A percentile compares a stretch with the other conserved stretches of the same genome.
Conservation (phyloP, 345 rosid species). For the Eucalyptus marginata region DNA sequence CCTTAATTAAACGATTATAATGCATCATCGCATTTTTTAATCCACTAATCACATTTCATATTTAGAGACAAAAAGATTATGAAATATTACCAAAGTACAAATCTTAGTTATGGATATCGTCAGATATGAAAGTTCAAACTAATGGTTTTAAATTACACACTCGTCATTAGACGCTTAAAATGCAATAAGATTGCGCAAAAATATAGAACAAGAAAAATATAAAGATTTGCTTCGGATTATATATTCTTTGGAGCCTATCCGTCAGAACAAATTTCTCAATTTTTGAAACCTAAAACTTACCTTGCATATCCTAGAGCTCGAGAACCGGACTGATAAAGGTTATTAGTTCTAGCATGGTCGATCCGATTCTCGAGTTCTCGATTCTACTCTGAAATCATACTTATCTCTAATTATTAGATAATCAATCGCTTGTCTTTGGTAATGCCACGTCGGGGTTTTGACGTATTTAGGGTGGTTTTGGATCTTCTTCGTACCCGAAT, state of each 20-base stretch:
- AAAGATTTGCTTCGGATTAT: fast-evolving
- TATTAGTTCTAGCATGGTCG: no score
- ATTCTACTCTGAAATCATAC: fast-evolving
- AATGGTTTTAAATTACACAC: no score
- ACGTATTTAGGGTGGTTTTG: background rate
- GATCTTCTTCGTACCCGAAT: background rate
- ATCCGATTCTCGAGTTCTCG: fast-evolving
- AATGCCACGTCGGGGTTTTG: background rate
- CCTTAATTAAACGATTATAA: background rate
- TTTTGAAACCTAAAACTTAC: no score
- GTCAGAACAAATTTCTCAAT: fast-evolving
- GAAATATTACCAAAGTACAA: background rate
- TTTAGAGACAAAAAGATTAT: no score
- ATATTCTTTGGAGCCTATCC: fast-evolving
- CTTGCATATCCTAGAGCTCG: fast-evolving
- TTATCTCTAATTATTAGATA: no score
- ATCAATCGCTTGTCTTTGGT: background rate
- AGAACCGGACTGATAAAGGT: no score
- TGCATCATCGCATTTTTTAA: background rate
- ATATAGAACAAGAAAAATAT: no score
- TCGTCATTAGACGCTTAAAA: fast-evolving
- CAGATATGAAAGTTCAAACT: background rate
- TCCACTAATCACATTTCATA: no score
- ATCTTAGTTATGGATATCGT: no score
- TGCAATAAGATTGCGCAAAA: background rate